Conservation (phyloP, 495 filamentous ascomycete genomes). For the Trypethelium eluteriae region DNA sequence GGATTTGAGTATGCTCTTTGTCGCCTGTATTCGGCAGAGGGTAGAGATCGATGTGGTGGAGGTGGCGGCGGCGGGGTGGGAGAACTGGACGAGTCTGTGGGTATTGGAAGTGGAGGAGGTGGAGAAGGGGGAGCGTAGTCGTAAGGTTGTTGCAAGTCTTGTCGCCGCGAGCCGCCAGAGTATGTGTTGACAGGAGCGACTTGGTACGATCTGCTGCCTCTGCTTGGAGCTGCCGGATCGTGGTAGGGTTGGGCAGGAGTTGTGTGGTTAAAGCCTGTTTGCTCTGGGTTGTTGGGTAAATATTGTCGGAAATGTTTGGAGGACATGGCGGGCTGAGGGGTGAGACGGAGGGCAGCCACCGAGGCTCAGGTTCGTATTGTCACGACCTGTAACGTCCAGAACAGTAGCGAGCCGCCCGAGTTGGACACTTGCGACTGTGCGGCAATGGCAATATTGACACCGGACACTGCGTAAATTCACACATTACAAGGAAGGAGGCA, state of each 20-base stretch:
- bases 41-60: background rate
- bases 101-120: constrained; percentile 5
- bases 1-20: constrained; percentile 12
- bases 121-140: constrained; percentile 1
- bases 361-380: background rate
- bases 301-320: background rate
- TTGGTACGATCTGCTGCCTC: constrained; percentile 1
- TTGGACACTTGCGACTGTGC: background rate
- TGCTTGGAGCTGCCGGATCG: background rate
- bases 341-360: background rate
- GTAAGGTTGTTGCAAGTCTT: constrained; percentile 8
- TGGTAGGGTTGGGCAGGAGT: background rate
- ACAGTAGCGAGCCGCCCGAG: background rate
- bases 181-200: constrained; percentile 11
- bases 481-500: background rate
- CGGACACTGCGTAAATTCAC: background rate
- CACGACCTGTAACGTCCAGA: background rate
- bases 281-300: constrained; percentile 5
- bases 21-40: constrained; percentile 7
- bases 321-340: background rate
- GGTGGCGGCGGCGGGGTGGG: constrained; percentile 16
- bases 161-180: background rate
- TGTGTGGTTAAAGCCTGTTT: background rate
- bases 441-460: background rate
- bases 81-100: background rate